phyloP scores from a whole-genome alignment of 1,284 basidiomycete species.

The Malassezia pachydermatis region DNA sequence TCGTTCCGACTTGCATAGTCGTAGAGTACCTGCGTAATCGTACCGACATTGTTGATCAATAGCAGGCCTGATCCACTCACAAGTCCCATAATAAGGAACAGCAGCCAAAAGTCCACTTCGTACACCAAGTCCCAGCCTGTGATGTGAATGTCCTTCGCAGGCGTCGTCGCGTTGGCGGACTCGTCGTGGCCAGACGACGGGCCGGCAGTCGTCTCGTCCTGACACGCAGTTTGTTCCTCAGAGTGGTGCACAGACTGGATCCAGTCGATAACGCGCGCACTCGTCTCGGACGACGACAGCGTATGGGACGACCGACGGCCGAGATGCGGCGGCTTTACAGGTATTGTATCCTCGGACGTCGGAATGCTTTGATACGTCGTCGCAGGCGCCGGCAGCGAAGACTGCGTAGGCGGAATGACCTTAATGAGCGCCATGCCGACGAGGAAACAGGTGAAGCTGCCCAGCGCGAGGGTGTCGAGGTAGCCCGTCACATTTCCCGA shows the following conservation, averaged over 20 bases:
- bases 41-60: conserved; percentile 94
- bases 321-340: background rate
- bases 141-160: conserved; percentile 49
- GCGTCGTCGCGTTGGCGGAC: background rate
- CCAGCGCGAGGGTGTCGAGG: conserved; percentile 60
- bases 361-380: background rate
- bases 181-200: background rate
- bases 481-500: conserved; percentile 64
- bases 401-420: conserved; percentile 53
- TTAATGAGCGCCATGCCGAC: conserved; percentile 59
- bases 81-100: conserved; percentile 62
- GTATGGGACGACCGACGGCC: conserved; percentile 14
- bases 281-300: conserved; percentile 30
- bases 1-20: no score
- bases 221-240: background rate
- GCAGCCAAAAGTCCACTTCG: conserved; percentile 62
- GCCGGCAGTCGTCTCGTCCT: no score
- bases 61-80: conserved; percentile 80
- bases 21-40: conserved; percentile 73
- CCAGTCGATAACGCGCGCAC: conserved; percentile 26
- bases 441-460: conserved; percentile 61
- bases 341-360: background rate
- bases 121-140: conserved; percentile 53
- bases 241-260: conserved; percentile 1
- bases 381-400: background rate